Conservation (phyloP, 176 grass and related monocot genomes). For the Avena insularis region DNA sequence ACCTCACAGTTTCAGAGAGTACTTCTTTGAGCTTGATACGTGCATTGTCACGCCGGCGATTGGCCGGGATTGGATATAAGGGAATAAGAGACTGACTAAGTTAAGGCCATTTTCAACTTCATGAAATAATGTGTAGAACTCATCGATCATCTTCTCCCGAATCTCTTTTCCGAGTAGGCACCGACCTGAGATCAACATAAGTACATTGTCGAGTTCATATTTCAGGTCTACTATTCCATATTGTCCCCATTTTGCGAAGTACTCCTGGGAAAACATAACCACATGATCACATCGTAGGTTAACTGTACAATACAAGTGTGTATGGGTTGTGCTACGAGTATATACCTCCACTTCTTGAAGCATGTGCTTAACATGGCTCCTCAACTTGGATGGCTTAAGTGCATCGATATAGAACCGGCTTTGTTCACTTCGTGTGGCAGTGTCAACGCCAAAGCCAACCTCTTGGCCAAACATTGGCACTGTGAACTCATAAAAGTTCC, state of each 20-base stretch:
- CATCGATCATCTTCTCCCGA: constrained; percentile 37
- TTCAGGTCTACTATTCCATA: constrained; percentile 51
- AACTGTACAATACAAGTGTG: not conserved
- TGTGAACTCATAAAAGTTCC: not conserved
- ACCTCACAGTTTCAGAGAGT: constrained; percentile 47
- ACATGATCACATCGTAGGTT: not conserved
- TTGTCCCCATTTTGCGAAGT: constrained; percentile 49
- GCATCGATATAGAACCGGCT: not conserved
- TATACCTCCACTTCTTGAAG: constrained; percentile 5
- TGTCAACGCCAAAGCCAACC: not conserved
- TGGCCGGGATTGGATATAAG: constrained; percentile 49
- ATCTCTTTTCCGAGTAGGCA: constrained; percentile 58
- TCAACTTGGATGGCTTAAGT: not conserved
- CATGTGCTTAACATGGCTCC: not conserved
- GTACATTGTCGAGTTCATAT: constrained; percentile 45
- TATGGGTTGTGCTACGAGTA: not conserved
- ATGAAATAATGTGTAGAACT: constrained; percentile 36
- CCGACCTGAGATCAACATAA: constrained; percentile 51
- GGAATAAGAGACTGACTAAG: constrained; percentile 48
- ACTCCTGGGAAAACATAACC: not conserved
- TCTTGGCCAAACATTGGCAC: not conserved
- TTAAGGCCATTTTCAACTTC: constrained; percentile 41
- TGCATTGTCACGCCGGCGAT: constrained; percentile 44
- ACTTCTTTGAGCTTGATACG: constrained; percentile 47
- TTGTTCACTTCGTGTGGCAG: not conserved